These are phyloP conservation scores for Leccinum subgranulosum DNA, from an alignment of 768 basidiomycete species.

Conservation along the genomic window DNA sequence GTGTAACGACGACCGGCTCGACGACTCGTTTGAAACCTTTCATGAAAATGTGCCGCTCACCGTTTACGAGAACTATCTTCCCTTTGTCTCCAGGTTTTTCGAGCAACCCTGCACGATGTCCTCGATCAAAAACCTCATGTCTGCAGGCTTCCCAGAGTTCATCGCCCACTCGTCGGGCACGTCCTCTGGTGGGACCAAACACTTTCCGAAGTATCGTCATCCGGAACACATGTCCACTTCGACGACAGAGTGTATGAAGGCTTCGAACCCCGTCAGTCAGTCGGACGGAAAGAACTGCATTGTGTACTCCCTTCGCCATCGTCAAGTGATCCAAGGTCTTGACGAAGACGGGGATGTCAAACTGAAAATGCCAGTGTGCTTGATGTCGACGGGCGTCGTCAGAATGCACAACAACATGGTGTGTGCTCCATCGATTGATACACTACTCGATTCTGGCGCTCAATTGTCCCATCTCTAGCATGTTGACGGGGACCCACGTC, in stretches of 20 bases:
- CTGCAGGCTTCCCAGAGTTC: slow-evolving; percentile 5
- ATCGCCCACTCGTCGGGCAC: too few relatives aligned
- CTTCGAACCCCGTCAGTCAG: slow-evolving; percentile 6
- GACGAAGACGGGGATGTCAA: slow-evolving; percentile 10
- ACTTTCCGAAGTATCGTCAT: slow-evolving; percentile 21
- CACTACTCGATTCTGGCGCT: not conserved
- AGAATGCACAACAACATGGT: slow-evolving; percentile 23
- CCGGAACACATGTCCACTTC: slow-evolving; percentile 18
- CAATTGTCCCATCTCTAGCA: slow-evolving; percentile 7
- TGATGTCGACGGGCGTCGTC: slow-evolving; percentile 22
- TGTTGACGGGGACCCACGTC: slow-evolving; percentile 11
- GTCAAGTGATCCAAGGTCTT: slow-evolving; percentile 8
- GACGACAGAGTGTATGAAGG: slow-evolving; percentile 10
- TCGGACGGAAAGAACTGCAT: slow-evolving; percentile 17
- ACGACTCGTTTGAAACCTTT: slow-evolving; percentile 7
- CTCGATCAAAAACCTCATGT: slow-evolving; percentile 22
- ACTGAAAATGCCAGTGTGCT: slow-evolving; percentile 11
- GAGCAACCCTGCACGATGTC: slow-evolving; percentile 17
- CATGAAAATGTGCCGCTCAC: slow-evolving; percentile 16
- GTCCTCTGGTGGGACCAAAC: slow-evolving; percentile 14
- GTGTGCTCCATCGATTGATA: not conserved
- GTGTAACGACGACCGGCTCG: not conserved
- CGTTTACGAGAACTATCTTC: slow-evolving; percentile 14
- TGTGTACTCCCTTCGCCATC: slow-evolving; percentile 20
- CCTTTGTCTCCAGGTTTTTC: slow-evolving; percentile 18